These are phyloP conservation scores for Fusarium pseudocircinatum DNA, from an alignment of 2,329 filamentous ascomycete species.

Conservation along the genomic window DNA sequence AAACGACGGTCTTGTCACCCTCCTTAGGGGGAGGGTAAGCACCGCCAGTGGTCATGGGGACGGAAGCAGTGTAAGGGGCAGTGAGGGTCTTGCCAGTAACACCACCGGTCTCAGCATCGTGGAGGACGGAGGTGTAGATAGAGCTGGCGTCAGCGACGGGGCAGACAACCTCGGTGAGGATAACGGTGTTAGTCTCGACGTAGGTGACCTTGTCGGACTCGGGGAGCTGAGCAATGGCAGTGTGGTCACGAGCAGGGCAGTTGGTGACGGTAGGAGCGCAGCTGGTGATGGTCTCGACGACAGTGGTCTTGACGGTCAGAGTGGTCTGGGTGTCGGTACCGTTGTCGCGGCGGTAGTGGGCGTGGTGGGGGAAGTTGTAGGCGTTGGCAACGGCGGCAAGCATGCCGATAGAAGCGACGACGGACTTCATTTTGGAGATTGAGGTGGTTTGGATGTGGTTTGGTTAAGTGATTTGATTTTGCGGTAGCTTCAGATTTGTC, in stretches of 20 bases:
- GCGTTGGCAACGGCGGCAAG: constrained; percentile 58
- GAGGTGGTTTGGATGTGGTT: constrained; percentile 1
- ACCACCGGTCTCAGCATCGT: constrained; percentile 48
- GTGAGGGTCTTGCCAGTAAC: constrained; percentile 49
- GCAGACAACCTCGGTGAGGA: constrained; percentile 56
- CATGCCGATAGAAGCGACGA: constrained; percentile 55
- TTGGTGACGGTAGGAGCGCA: constrained; percentile 67
- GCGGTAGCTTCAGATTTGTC: constrained; percentile 37
- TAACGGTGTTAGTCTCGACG: constrained; percentile 52
- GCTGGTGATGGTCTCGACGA: constrained; percentile 66
- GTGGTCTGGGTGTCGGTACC: constrained; percentile 49
- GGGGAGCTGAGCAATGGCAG: constrained; percentile 49
- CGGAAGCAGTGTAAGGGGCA: constrained; percentile 25
- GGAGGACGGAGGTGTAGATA: constrained; percentile 54
- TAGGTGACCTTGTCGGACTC: constrained; percentile 47
- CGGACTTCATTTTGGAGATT: constrained; percentile 59
- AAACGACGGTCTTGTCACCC: constrained; percentile 38
- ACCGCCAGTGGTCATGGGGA: constrained; percentile 52
- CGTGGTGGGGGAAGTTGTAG: constrained; percentile 48
- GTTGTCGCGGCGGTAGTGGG: constrained; percentile 45
- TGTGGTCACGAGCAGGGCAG: constrained; percentile 56
- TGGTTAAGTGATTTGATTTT: constrained; percentile 26
- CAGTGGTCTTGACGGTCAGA: constrained; percentile 62
- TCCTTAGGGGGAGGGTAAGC: constrained; percentile 26
- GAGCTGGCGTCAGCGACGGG: constrained; percentile 54